phyloP scores from a whole-genome alignment of 768 basidiomycete species.

The Tulasnella sp. region DNA sequence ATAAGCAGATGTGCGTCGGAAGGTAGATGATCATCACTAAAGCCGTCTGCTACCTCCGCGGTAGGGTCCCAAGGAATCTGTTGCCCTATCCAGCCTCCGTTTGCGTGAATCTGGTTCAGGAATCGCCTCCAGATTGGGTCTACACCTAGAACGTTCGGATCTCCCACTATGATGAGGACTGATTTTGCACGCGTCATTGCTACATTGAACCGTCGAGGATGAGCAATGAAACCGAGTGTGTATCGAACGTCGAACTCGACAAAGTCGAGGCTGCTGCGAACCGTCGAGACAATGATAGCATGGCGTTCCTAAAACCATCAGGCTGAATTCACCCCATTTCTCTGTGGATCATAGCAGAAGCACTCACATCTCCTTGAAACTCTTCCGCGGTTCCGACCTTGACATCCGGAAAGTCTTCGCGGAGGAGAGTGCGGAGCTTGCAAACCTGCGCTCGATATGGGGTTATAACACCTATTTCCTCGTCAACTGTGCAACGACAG shows the following conservation, averaged over 20 bases:
- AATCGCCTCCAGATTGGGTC: constrained; percentile 65
- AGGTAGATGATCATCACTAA: neutral
- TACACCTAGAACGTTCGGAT: constrained; percentile 59
- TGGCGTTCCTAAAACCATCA: constrained; percentile 12
- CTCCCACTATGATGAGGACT: constrained; percentile 64
- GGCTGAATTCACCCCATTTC: neutral
- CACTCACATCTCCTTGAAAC: constrained; percentile 50
- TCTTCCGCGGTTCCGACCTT: constrained; percentile 50
- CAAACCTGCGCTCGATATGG: constrained; percentile 63
- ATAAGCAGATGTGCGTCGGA: neutral
- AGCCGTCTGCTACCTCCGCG: neutral
- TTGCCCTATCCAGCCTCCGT: constrained; percentile 58
- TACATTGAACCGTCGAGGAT: constrained; percentile 44
- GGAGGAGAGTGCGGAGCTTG: constrained; percentile 43
- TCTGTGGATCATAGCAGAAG: neutral
- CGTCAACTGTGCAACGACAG: neutral
- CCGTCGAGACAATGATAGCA: constrained; percentile 29
- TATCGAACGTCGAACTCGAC: constrained; percentile 22
- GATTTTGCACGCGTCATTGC: constrained; percentile 69
- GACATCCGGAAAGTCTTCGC: constrained; percentile 36
- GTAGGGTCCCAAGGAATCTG: constrained; percentile 29
- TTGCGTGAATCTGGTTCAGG: constrained; percentile 57
- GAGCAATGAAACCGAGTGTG: constrained; percentile 25
- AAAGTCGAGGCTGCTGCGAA: constrained; percentile 1
- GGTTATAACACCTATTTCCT: constrained; percentile 61